Percentiles rank a stretch among this genome's conserved stretches.
Conservation (phyloP, 257 asterid species). For the Solanum etuberosum region DNA sequence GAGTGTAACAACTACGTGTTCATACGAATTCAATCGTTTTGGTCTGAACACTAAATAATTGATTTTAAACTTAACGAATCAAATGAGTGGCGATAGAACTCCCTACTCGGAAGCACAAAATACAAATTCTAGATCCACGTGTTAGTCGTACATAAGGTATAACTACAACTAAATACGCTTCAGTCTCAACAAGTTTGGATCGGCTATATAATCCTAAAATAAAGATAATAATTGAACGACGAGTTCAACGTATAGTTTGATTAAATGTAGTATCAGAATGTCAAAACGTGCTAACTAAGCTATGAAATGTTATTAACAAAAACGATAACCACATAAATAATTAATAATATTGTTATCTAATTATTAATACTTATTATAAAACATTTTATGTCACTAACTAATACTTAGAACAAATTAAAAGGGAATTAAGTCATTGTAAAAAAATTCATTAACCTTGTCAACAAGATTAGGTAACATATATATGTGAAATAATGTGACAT, state of each 20-base stretch:
- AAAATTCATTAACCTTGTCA: neutral
- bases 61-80: neutral
- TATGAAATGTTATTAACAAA: neutral
- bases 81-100: neutral
- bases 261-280: neutral
- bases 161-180: neutral
- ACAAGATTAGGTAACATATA: neutral
- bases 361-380: neutral
- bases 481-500: neutral
- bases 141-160: neutral
- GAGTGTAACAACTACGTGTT: neutral
- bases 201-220: neutral
- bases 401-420: neutral
- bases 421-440: neutral
- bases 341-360: neutral
- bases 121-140: rapidly evolving
- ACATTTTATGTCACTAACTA: neutral
- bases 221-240: neutral
- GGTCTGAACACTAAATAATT: neutral
- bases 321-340: neutral
- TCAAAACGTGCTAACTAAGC: neutral
- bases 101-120: rapidly evolving
- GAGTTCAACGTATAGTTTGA: neutral
- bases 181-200: rapidly evolving
- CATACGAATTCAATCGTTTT: neutral